A percentile compares a stretch with the other conserved stretches of the same genome.
These are phyloP conservation scores for Backusella westeae DNA, from an alignment of 192 early-diverging fungal species.

Conservation along the genomic window DNA sequence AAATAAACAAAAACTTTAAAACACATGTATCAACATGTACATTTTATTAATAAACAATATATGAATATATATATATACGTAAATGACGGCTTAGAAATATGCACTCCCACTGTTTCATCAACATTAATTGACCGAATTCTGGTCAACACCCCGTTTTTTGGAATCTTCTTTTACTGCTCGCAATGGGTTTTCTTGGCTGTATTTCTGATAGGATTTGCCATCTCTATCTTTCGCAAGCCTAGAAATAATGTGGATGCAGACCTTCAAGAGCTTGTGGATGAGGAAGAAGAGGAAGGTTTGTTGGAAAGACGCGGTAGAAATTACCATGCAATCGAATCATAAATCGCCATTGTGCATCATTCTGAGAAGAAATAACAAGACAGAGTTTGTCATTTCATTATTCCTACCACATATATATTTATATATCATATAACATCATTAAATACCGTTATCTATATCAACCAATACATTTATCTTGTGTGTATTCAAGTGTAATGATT, in stretches of 20 bases:
- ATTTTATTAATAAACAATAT: conserved; percentile 1
- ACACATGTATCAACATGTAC: neutral
- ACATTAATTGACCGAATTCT: conserved; percentile 43
- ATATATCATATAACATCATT: neutral
- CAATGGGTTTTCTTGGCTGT: conserved; percentile 54
- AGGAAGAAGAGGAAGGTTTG: conserved; percentile 3
- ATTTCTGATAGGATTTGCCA: conserved; percentile 37
- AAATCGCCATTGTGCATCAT: neutral
- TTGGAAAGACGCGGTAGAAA: neutral
- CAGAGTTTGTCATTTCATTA: neutral
- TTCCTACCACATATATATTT: neutral
- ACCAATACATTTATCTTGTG: neutral
- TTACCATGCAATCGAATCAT: neutral
- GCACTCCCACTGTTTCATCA: conserved; percentile 57
- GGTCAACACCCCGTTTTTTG: conserved; percentile 52
- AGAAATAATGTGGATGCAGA: conserved; percentile 18
- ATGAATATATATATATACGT: neutral
- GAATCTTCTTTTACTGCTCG: conserved; percentile 50
- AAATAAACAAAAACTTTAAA: neutral
- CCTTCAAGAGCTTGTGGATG: conserved; percentile 11
- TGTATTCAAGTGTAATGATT: neutral
- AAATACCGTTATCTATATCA: neutral
- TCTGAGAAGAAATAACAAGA: neutral
- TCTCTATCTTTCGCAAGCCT: conserved; percentile 9
- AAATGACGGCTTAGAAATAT: conserved; percentile 38